Evolutionary conservation across 176 grass and related monocot species (phyloP).

Genomic region (Hordeum vulgare): DNA sequence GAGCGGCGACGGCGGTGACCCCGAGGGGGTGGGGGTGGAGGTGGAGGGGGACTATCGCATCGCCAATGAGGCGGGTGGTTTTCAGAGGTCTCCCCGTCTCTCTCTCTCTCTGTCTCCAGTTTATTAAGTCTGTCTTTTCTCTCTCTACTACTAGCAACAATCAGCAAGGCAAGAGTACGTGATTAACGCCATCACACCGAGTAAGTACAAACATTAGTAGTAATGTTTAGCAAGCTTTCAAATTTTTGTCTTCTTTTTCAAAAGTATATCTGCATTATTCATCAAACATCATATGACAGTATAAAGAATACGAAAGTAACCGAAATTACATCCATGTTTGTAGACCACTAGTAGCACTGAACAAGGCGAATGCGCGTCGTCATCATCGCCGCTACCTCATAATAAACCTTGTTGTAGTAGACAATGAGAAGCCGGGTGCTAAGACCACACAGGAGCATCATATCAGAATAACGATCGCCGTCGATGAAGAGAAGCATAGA

Average conservation of each 20-base stretch:
- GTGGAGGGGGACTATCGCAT: neutral
- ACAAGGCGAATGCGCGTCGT: fast-evolving
- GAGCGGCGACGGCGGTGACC: neutral
- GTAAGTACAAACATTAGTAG: neutral
- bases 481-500: no score
- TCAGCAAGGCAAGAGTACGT: neutral
- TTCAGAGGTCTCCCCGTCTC: neutral
- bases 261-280: no score
- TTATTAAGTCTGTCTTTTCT: neutral
- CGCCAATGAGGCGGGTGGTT: neutral
- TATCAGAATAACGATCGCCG: no score
- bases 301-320: no score
- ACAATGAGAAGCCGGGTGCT: no score
- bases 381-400: no score
- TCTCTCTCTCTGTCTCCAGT: neutral
- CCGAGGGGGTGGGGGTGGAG: neutral
- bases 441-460: no score
- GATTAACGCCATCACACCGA: neutral
- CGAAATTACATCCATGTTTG: fast-evolving
- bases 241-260: neutral
- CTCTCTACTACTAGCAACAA: no score
- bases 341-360: fast-evolving
- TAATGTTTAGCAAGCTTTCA: neutral
- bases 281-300: no score
- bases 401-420: no score